Evolutionary conservation across 805 yeast species (phyloP), one percentile per base, ranked within the genome.

Genomic region (Metschnikowia lunata): DNA sequence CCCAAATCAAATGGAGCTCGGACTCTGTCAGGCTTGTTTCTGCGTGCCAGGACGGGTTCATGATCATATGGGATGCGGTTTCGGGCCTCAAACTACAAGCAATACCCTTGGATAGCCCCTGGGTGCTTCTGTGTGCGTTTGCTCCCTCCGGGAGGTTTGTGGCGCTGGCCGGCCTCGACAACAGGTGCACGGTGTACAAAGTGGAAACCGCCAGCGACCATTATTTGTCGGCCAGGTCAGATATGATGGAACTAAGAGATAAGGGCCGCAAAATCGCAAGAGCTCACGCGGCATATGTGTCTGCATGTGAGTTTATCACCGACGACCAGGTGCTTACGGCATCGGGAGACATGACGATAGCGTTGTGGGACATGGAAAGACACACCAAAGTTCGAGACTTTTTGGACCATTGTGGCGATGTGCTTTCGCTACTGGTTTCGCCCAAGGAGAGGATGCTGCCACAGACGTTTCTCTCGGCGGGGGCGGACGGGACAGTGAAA

Each of bases 11-110:
- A 41, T 86, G 96, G 95, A 75, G 80, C 42, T 60, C 69, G 0
- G 82, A 83, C 57, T 75, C 85, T n/a, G 62, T 65, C 36, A 74
- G 72, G 36, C 57, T 89, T 2, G 62, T 88, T 8, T 78, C 88
- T 39, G 88, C 88, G 0, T 82, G 91, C 26, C 96, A 87, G 59
- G 97, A 90, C 63, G 96, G 96, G 2, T 85, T 79, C 57, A 70
- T 88, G 70, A 71, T 90, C 32, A 63, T 87, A 15, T 90, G 97
- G 97, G 91, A 89, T 60, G 74, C 88, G 0, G 67, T 75, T 4
- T 76, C 87, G 0, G 90, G 89, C 3, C 67, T 77, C 50, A 90
- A 89, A 57, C 68, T 76, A 43, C 79, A 80, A 43, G 88, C 88
- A 0, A 77, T 89, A 13, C 76, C 81, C 4, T 66, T 89, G 43